A percentile compares a stretch with the other conserved stretches of the same genome.
These are phyloP conservation scores for Rosa rugosa DNA, from an alignment of 306 rosid genomes.

Conservation along the genomic window DNA sequence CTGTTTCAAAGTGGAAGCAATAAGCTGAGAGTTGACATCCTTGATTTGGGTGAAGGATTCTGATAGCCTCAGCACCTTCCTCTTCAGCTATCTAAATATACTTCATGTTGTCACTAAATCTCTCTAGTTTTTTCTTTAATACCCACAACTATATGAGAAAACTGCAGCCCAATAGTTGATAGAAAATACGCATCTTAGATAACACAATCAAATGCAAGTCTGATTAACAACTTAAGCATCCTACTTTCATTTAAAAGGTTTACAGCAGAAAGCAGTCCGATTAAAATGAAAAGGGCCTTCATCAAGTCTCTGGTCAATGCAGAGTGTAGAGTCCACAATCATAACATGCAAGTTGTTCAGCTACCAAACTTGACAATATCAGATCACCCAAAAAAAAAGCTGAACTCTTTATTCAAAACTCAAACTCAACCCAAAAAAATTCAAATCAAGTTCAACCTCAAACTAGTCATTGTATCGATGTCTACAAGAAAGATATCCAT, in stretches of 20 bases:
- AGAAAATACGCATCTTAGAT: neutral
- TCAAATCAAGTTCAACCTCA: no score
- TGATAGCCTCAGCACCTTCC: slow-evolving; percentile 72
- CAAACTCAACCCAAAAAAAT: no score
- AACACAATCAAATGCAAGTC: neutral
- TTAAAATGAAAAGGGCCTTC: no score
- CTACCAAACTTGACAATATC: no score
- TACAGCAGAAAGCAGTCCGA: no score
- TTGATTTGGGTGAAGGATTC: slow-evolving; percentile 72
- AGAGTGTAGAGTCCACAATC: no score
- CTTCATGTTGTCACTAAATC: neutral
- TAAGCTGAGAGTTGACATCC: slow-evolving; percentile 61
- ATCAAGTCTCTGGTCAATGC: no score
- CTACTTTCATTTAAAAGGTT: neutral
- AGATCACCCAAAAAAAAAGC: no score
- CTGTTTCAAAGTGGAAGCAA: slow-evolving; percentile 57
- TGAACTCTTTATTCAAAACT: no score
- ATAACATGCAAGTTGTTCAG: no score
- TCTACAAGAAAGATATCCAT: no score
- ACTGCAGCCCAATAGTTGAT: neutral
- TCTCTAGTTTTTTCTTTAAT: neutral
- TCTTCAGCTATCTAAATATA: slow-evolving; percentile 42
- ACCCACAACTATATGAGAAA: neutral
- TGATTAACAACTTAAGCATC: neutral
- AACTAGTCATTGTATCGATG: no score